Base-by-base conservation (phyloP, 192 early-diverging fungal species). In the Tieghemiomyces parasiticus region DNA sequence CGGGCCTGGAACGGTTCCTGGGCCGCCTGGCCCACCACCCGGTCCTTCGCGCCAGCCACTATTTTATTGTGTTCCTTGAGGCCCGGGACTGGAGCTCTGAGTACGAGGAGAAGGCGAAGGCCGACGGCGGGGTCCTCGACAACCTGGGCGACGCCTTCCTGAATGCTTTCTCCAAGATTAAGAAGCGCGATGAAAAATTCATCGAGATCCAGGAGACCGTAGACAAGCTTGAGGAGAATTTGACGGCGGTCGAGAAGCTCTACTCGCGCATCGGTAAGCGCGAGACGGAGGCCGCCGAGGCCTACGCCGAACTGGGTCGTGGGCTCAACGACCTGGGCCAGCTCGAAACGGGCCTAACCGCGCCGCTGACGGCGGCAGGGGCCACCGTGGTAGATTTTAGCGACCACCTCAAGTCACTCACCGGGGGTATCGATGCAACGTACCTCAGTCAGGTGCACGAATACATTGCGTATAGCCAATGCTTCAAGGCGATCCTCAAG, bases 91-190 rank as follows among this genome's bases (percentile, higher is more conserved):
- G 82, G 79, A 69, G 71, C 60, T 71, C 67, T 34, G 68, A 74
- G 56, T 73, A 71, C 63, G 79, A 80, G 66, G 65, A 63, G 61
- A 80, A 67, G 68, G 67, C 63, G 54, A 75, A 66, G 53, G 66
- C 38, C n/a, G 42, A 24, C 8, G 35, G 49, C 24, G n/a, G n/a
- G n/a, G 84, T 93, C 24, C 74, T 97, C 55, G 92, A 94, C 33
- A 82, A 74, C 46, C 67, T 97, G 28, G 80, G 88, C 42, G 95
- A 95, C 71, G 83, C 74, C 13, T 63, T 97, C 26, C 49, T 97
- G 33, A 94, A 91, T 63, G 86, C 89, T 20, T 93, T 95, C 64
- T 74, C 85, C 54, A 95, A 90, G 78, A 81, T 95, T 60, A 87
- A 84, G 63, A 87, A 90, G 60, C 86, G 83, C 3, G 93, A 96